Base-by-base conservation (phyloP, 192 early-diverging fungal species). In the Rhizoclosmatium sp. region DNA sequence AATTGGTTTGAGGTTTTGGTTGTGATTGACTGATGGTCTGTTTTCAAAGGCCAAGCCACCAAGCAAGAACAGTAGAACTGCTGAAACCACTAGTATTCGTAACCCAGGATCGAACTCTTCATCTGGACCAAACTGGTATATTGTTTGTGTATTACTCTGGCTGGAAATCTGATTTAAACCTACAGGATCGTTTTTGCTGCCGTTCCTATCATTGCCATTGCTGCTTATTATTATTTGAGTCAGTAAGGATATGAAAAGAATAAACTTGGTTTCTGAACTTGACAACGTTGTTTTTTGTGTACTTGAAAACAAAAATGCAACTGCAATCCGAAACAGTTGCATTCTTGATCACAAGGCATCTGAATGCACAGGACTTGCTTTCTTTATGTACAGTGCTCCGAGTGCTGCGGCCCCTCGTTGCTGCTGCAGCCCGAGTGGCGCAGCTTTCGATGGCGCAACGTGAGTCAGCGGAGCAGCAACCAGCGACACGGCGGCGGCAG, bases 41-140 rank as follows among this genome's bases (percentile, higher is more conserved):
- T 54, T 7, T 54, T 54, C 47, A 71, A 19, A 72, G 72, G 72
- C 72, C 9, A 75, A 75, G 59, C 72, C 72, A 39, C 72, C 72
- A 16, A 60, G 72, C 60, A 75, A 75, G 59, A 75, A 23, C 59
- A 64, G 72, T 59, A 75, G 45, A 48, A 46, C 47, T 64, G 72
- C 72, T 45, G 72, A 75, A 23, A 62, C 59, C 12, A 75, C 72
- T 4, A 75, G 61, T 14, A 47, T 75, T 23, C 2, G 47, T 2
- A 46, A 14, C 2, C 4, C 45, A 23, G 58, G 59, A 16, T 44
- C 59, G 39, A 16, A 7, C 3, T 59, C 72, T 45, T 5, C 10
- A 7, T 7, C 46, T 16, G 56, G 59, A 45, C 41, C 60, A 41
- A 75, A 75, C 60, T 75, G 72, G 72, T 75, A 10, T 16, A 56